These are phyloP conservation scores for Obelidium mucronatum DNA, from an alignment of 192 early-diverging fungal species.

Conservation along the genomic window DNA sequence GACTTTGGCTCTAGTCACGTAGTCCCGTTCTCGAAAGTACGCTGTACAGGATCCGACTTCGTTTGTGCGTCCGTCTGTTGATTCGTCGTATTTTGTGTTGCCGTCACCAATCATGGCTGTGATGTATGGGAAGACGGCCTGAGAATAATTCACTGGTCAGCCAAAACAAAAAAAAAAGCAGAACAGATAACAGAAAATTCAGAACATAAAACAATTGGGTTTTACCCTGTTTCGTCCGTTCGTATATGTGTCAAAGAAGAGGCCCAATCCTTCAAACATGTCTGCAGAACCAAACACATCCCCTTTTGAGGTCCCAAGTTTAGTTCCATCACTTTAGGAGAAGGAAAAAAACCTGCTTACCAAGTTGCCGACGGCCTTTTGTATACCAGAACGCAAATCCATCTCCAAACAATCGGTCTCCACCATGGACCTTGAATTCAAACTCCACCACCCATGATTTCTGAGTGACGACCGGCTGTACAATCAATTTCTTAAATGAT, in stretches of 20 bases:
- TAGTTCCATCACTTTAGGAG: slow-evolving; percentile 42
- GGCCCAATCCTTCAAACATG: slow-evolving; percentile 88
- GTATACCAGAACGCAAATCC: slow-evolving; percentile 97
- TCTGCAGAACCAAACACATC: slow-evolving; percentile 91
- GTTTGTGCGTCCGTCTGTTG: slow-evolving; percentile 81
- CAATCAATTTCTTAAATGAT: slow-evolving; percentile 36
- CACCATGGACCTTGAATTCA: slow-evolving; percentile 88
- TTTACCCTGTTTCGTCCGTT: slow-evolving; percentile 72
- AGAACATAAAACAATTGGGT: not conserved
- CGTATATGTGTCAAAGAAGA: slow-evolving; percentile 97
- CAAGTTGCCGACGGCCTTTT: slow-evolving; percentile 60
- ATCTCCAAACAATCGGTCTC: slow-evolving; percentile 85
- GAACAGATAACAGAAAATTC: not conserved
- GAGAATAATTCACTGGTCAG: not conserved
- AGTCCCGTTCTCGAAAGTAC: slow-evolving; percentile 76
- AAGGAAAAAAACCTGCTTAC: slow-evolving; percentile 32
- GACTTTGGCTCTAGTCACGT: slow-evolving; percentile 71
- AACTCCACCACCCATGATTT: slow-evolving; percentile 87
- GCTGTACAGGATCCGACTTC: slow-evolving; percentile 59
- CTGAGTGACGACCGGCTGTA: slow-evolving; percentile 52
- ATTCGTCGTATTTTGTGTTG: slow-evolving; percentile 82
- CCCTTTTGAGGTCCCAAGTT: slow-evolving; percentile 49
- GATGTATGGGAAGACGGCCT: slow-evolving; percentile 85
- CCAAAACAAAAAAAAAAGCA: not conserved
- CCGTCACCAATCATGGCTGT: slow-evolving; percentile 96